phyloP scores from a whole-genome alignment of 1,284 basidiomycete genomes.

The Naganishia sp. region DNA sequence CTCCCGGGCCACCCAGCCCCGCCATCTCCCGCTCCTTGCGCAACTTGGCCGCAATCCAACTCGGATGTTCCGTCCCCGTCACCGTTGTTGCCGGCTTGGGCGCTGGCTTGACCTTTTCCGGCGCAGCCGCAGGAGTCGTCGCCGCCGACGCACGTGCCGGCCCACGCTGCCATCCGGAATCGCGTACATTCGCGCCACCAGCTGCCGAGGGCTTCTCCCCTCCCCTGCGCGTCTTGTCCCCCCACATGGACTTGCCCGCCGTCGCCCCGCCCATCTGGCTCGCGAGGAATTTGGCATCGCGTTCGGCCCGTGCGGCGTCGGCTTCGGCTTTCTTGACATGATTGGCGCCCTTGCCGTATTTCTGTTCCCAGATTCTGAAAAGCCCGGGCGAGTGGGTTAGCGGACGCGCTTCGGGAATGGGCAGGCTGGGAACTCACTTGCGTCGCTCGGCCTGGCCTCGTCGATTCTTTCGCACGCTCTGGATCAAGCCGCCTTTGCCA shows the following conservation, averaged over 20 bases:
- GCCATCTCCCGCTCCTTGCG: constrained; percentile 61
- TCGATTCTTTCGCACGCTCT: constrained; percentile 72
- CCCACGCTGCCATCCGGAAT: constrained; percentile 43
- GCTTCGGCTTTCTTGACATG: constrained; percentile 69
- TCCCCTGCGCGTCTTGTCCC: constrained; percentile 4
- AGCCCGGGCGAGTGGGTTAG: background rate
- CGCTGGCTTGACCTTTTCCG: constrained; percentile 10
- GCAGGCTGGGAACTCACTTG: constrained; percentile 65
- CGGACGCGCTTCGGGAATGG: background rate
- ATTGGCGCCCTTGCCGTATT: constrained; percentile 85
- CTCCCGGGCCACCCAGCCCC: constrained; percentile 30
- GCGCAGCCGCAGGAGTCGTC: constrained; percentile 9
- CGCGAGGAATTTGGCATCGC: constrained; percentile 17
- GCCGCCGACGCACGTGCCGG: constrained; percentile 19
- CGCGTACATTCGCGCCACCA: constrained; percentile 35
- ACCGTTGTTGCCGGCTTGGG: constrained; percentile 31
- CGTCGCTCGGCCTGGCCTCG: constrained; percentile 86
- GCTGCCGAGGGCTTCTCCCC: constrained; percentile 28
- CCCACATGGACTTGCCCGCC: constrained; percentile 15
- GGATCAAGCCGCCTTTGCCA: constrained; percentile 54
- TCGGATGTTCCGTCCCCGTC: constrained; percentile 67
- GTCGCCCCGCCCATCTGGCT: constrained; percentile 22
- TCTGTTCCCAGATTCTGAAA: constrained; percentile 92
- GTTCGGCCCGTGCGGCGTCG: constrained; percentile 21
- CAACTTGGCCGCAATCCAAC: constrained; percentile 86